Conservation (phyloP, 371 early-diverging fungal species). For the Apophysomyces trapeziformis region DNA sequence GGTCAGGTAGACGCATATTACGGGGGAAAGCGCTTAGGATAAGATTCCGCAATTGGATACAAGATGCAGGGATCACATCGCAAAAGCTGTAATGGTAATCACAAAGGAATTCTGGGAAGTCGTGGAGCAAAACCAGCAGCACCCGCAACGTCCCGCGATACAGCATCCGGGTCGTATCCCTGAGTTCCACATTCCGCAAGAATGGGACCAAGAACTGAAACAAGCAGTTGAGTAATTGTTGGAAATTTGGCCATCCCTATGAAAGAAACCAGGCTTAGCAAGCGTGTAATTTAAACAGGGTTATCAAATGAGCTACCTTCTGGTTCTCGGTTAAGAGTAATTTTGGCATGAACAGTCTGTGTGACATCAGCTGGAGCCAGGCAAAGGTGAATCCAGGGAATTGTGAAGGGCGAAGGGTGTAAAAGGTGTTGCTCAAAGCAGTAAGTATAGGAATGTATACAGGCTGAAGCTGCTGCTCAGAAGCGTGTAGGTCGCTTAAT, state of each 20-base stretch:
- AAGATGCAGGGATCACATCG: slow-evolving; percentile 90
- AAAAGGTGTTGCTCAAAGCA: slow-evolving; percentile 81
- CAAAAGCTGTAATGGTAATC: slow-evolving; percentile 92
- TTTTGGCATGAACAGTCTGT: slow-evolving; percentile 91
- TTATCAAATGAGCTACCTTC: slow-evolving; percentile 39
- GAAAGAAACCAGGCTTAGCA: neutral
- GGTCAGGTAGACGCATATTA: slow-evolving; percentile 95
- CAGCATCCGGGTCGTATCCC: slow-evolving; percentile 79
- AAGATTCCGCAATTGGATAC: slow-evolving; percentile 95
- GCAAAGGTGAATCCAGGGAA: slow-evolving; percentile 96
- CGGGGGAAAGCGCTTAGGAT: slow-evolving; percentile 96
- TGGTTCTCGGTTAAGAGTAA: slow-evolving; percentile 77
- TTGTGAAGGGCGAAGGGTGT: slow-evolving; percentile 83
- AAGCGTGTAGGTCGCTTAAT: slow-evolving; percentile 79
- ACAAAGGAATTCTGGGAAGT: slow-evolving; percentile 97
- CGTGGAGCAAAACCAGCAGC: slow-evolving; percentile 92
- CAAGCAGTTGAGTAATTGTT: slow-evolving; percentile 76
- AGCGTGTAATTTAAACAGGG: slow-evolving; percentile 9
- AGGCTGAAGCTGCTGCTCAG: slow-evolving; percentile 70
- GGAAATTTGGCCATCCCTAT: slow-evolving; percentile 89
- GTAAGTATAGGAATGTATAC: slow-evolving; percentile 75
- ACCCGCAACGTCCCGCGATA: slow-evolving; percentile 93
- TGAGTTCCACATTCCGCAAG: slow-evolving; percentile 67
- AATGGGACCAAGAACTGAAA: slow-evolving; percentile 90
- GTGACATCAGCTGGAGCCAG: slow-evolving; percentile 95